Evolutionary conservation across 805 yeast species (phyloP).

Genomic region (Spathaspora passalidarum): DNA sequence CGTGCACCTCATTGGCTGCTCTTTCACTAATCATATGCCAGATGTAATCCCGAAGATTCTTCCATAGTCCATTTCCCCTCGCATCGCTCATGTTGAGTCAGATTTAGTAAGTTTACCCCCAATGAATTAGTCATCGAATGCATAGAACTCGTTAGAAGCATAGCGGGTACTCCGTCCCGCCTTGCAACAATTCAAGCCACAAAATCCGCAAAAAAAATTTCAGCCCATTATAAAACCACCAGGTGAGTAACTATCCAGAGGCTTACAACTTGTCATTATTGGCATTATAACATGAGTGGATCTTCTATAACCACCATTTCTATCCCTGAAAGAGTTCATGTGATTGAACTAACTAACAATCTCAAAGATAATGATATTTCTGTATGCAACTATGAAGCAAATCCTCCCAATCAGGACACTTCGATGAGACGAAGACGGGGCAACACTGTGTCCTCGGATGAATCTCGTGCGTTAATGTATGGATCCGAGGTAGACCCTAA

Average conservation of each 20-base stretch:
- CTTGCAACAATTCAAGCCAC: background rate
- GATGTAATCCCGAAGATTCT: too few relatives aligned
- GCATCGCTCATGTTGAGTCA: too few relatives aligned
- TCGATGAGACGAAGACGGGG: background rate
- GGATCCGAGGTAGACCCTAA: conserved; percentile 17
- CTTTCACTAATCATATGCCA: too few relatives aligned
- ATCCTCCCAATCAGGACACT: background rate
- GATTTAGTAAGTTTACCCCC: too few relatives aligned
- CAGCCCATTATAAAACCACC: too few relatives aligned
- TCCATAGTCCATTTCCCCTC: too few relatives aligned
- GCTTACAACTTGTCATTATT: background rate
- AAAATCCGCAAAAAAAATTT: background rate
- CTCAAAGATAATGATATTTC: background rate
- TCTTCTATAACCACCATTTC: background rate
- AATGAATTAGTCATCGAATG: too few relatives aligned
- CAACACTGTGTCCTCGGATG: background rate
- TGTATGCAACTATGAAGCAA: background rate
- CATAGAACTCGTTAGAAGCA: too few relatives aligned
- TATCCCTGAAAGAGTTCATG: background rate
- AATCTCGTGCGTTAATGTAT: conserved; percentile 16
- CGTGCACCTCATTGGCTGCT: too few relatives aligned
- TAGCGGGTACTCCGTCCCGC: too few relatives aligned
- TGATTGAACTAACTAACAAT: background rate
- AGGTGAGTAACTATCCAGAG: too few relatives aligned
- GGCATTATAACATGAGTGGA: background rate